phyloP scores from a whole-genome alignment of 2,329 filamentous ascomycete genomes.

The Exophiala sp. region DNA sequence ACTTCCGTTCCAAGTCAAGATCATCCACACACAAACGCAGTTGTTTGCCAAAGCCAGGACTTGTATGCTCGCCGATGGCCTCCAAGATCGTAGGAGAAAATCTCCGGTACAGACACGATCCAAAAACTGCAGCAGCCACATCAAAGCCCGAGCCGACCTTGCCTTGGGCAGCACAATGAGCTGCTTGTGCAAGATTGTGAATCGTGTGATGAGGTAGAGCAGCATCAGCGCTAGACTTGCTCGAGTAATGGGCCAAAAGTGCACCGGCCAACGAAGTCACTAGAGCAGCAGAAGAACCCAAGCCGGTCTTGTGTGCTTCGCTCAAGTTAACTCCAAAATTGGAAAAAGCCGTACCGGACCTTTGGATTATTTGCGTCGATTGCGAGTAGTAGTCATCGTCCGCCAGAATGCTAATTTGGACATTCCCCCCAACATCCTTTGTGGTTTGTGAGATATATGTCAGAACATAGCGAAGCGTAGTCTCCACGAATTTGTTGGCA shows the following conservation, averaged over 20 bases:
- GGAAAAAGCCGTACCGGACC: slow-evolving; percentile 54
- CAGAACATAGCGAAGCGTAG: slow-evolving; percentile 79
- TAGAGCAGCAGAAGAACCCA: slow-evolving; percentile 90
- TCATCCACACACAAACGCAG: slow-evolving; percentile 67
- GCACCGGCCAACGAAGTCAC: slow-evolving; percentile 82
- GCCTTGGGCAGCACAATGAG: slow-evolving; percentile 92
- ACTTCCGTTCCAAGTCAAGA: slow-evolving; percentile 48
- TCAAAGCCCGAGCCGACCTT: slow-evolving; percentile 97
- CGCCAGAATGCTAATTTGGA: slow-evolving; percentile 80
- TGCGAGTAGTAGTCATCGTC: slow-evolving; percentile 97
- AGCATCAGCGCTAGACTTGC: slow-evolving; percentile 2
- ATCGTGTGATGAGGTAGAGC: slow-evolving; percentile 35
- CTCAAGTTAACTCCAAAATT: slow-evolving; percentile 72
- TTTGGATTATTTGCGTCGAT: slow-evolving; percentile 39
- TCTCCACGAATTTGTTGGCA: slow-evolving; percentile 86
- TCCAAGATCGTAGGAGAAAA: slow-evolving; percentile 78
- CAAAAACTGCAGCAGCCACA: slow-evolving; percentile 87
- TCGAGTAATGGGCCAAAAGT: slow-evolving; percentile 58
- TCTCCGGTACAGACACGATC: slow-evolving; percentile 84
- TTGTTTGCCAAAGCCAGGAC: slow-evolving; percentile 62
- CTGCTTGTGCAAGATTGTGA: slow-evolving; percentile 91
- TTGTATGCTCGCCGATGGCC: slow-evolving; percentile 63
- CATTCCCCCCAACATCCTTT: slow-evolving; percentile 59
- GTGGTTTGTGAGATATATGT: slow-evolving; percentile 64
- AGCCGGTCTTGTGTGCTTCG: slow-evolving; percentile 87